phyloP scores from a whole-genome alignment of 2,329 filamentous ascomycete species.

The Clarireedia homoeocarpa region DNA sequence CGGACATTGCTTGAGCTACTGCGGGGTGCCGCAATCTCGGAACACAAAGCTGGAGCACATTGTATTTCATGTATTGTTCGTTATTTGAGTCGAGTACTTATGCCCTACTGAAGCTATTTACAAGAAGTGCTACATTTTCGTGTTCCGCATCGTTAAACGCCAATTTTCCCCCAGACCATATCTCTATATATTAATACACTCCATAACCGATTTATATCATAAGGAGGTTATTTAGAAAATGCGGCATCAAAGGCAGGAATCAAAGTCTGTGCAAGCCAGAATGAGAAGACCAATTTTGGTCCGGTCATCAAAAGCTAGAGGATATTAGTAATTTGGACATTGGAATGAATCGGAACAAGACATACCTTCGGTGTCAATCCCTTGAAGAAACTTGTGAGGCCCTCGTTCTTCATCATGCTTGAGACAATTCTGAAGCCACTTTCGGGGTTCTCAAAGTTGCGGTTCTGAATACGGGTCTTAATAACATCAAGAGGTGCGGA shows the following conservation, averaged over 20 bases:
- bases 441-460: slow-evolving; percentile 97
- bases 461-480: slow-evolving; percentile 97
- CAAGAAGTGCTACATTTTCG: slow-evolving; percentile 10
- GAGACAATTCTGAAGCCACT: slow-evolving; percentile 83
- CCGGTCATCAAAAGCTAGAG: slow-evolving; percentile 87
- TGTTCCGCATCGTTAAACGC: slow-evolving; percentile 10
- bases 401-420: slow-evolving; percentile 92
- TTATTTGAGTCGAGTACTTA: slow-evolving; percentile 16
- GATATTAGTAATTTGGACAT: slow-evolving; percentile 8
- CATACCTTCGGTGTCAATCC: slow-evolving; percentile 81
- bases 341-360: background rate
- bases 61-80: slow-evolving; percentile 1
- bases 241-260: slow-evolving; percentile 80
- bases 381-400: slow-evolving; percentile 88
- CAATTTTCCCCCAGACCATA: slow-evolving; percentile 9
- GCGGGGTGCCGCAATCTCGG: background rate
- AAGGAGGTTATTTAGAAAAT: slow-evolving; percentile 22
- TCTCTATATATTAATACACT: slow-evolving; percentile 10
- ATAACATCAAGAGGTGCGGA: slow-evolving; percentile 96
- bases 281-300: slow-evolving; percentile 97
- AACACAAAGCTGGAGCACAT: background rate
- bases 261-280: slow-evolving; percentile 97
- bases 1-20: background rate
- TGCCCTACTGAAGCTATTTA: slow-evolving; percentile 12
- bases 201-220: background rate